phyloP scores from a whole-genome alignment of 805 yeast genomes.

The Suhomyces faveliae region DNA sequence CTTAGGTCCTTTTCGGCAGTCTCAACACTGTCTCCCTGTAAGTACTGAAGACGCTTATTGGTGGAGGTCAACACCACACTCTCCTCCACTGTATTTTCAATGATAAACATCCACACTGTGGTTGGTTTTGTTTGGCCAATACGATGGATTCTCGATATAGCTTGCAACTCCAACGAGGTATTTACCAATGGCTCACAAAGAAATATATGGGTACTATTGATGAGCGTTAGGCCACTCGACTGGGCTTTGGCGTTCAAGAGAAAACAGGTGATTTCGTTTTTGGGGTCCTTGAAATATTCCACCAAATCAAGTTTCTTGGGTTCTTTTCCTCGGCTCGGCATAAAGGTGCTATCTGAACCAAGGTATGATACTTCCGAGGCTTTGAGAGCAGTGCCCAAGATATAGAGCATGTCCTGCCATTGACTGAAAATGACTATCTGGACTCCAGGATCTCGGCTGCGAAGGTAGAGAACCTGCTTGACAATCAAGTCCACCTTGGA shows the following conservation, averaged over 20 bases:
- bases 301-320: slow-evolving; percentile 39
- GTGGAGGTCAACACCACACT: slow-evolving; percentile 72
- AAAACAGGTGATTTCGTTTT: slow-evolving; percentile 72
- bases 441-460: slow-evolving; percentile 53
- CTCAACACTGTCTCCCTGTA: slow-evolving; percentile 20
- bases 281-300: slow-evolving; percentile 56
- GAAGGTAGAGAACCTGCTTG: slow-evolving; percentile 65
- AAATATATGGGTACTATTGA: slow-evolving; percentile 90
- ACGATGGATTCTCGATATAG: slow-evolving; percentile 86
- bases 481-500: slow-evolving; percentile 84
- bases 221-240: slow-evolving; percentile 86
- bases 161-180: slow-evolving; percentile 84
- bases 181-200: slow-evolving; percentile 91
- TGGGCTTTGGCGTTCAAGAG: slow-evolving; percentile 81
- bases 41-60: slow-evolving; percentile 51
- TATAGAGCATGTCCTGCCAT: slow-evolving; percentile 71
- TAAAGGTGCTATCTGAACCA: slow-evolving; percentile 48
- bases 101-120: slow-evolving; percentile 88
- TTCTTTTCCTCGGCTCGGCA: slow-evolving; percentile 32
- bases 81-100: slow-evolving; percentile 84
- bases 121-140: slow-evolving; percentile 85
- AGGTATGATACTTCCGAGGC: slow-evolving; percentile 56
- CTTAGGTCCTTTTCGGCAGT: slow-evolving; percentile 32
- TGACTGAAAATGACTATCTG: slow-evolving; percentile 90
- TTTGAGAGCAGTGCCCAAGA: slow-evolving; percentile 64